Conservation (phyloP, 768 basidiomycete species). For the Suillus cothurnatus region DNA sequence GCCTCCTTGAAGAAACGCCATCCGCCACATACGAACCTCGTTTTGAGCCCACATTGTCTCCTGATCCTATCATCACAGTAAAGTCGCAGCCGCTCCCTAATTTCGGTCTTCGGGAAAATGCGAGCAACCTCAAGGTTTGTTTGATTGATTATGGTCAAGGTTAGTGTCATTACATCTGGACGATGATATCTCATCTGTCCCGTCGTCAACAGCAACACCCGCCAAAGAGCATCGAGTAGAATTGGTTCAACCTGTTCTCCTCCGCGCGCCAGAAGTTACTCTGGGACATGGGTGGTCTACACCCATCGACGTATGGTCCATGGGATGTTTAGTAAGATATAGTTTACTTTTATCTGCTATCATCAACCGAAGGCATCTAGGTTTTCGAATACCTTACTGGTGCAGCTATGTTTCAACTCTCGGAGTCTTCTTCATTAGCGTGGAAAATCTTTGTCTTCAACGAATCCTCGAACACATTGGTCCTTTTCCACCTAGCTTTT, state of each 20-base stretch:
- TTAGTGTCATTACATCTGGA: slow-evolving; percentile 8
- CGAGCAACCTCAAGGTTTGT: slow-evolving; percentile 19
- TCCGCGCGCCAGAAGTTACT: slow-evolving; percentile 31
- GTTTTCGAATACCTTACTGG: slow-evolving; percentile 12
- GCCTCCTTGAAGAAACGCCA: slow-evolving; percentile 11
- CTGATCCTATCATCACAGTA: slow-evolving; percentile 27
- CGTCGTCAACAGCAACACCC: background rate
- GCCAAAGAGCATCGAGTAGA: background rate
- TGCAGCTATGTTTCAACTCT: slow-evolving; percentile 4
- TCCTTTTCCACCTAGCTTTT: slow-evolving; percentile 19
- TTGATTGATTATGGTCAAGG: slow-evolving; percentile 26
- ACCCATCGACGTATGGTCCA: slow-evolving; percentile 29
- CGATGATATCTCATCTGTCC: background rate
- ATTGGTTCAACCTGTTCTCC: slow-evolving; percentile 14
- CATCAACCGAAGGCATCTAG: slow-evolving; percentile 4
- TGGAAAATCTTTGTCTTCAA: slow-evolving; percentile 16
- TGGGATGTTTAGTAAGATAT: slow-evolving; percentile 29
- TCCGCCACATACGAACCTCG: slow-evolving; percentile 16
- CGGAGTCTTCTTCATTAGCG: background rate
- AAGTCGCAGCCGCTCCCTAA: slow-evolving; percentile 29
- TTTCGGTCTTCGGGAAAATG: slow-evolving; percentile 14
- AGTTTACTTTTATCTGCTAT: background rate
- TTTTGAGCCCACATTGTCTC: slow-evolving; percentile 17
- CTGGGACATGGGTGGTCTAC: slow-evolving; percentile 22
- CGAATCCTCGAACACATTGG: slow-evolving; percentile 22